Evolutionary conservation across 2,329 filamentous ascomycete genomes (phyloP), one percentile per base, ranked within the genome.

Genomic region (Venturia asperata): DNA sequence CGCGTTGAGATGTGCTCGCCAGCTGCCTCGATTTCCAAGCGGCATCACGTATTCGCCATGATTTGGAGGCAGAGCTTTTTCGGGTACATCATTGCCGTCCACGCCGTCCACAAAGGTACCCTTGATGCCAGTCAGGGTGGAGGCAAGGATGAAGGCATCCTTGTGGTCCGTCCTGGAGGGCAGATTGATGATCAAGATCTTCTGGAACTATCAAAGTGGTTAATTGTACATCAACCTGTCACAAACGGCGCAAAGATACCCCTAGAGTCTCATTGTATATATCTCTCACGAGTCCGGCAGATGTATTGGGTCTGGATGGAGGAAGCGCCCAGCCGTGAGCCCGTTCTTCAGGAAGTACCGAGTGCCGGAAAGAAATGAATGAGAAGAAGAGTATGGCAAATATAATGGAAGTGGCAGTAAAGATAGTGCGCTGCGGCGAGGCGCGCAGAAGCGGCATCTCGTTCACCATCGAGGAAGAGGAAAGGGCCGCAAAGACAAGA

Each of bases 121-220:
- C 2, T 76, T 71, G 67, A 82, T 76, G 0, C 75, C 77, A 0
- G 76, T 77, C 42, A 81, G 65, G 0, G 76, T 72, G 47, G 77
- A 74, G 5, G 77, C 74, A 11, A 83, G 70, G 1, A 76, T 71
- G 21, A 83, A 71, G 3, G 76, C 77, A 74, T 83, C 81, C 62
- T 78, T 76, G 68, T 81, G 81, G 69, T 83, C 81, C 5, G 76
- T 77, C 41, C 81, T 75, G 49, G 78, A 74, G 5, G 79, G 77
- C 13, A 83, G 72, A 5, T 78, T 77, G 61, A 83, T 74, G 30
- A 79, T 77, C 64, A 80, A 80, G 39, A 82, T 72, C 58, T 78
- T 77, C 64, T 80, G 72, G 67, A 81, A 80, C 72, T 73, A 34
- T 10, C 34, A 13, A n/a, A 4, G n/a, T 52, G 10, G 11, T 52